Evolutionary conservation across 345 rosid species (phyloP).

Genomic region (Brassica carinata): DNA sequence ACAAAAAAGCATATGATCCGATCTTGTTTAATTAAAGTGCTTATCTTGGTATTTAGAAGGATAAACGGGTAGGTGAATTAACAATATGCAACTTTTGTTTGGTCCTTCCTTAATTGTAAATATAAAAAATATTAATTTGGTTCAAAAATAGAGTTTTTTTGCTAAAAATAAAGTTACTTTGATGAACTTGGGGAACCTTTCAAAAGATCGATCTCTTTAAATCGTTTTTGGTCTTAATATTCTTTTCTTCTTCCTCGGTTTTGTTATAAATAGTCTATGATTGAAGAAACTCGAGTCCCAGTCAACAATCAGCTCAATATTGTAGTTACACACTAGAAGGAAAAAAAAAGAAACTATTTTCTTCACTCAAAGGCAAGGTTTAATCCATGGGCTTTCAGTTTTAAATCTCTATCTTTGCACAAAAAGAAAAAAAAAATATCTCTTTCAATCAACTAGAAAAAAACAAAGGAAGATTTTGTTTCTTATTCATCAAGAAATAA

Average conservation of each 20-base stretch:
- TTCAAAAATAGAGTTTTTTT: neutral
- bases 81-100: slow-evolving; percentile 20
- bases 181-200: slow-evolving; percentile 31
- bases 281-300: slow-evolving; percentile 36
- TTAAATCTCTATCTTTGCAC: no score
- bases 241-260: slow-evolving; percentile 19
- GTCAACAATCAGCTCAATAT: slow-evolving; percentile 26
- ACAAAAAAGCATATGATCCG: slow-evolving; percentile 27
- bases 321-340: neutral
- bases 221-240: slow-evolving; percentile 14
- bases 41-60: slow-evolving; percentile 35
- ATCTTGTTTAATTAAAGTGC: slow-evolving; percentile 30
- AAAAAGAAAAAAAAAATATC: no score
- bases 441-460: neutral
- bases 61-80: slow-evolving; percentile 26
- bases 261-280: slow-evolving; percentile 36
- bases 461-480: slow-evolving; percentile 2
- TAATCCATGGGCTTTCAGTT: slow-evolving; percentile 17
- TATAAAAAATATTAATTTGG: neutral
- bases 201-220: neutral
- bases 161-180: slow-evolving; percentile 28
- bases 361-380: neutral
- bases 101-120: neutral
- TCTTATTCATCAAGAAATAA: slow-evolving; percentile 18
- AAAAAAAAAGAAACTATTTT: neutral